A percentile compares a stretch with the other conserved stretches of the same genome.
phyloP scores from a whole-genome alignment of 495 filamentous ascomycete species.

The Lasiosphaeria hispida region DNA sequence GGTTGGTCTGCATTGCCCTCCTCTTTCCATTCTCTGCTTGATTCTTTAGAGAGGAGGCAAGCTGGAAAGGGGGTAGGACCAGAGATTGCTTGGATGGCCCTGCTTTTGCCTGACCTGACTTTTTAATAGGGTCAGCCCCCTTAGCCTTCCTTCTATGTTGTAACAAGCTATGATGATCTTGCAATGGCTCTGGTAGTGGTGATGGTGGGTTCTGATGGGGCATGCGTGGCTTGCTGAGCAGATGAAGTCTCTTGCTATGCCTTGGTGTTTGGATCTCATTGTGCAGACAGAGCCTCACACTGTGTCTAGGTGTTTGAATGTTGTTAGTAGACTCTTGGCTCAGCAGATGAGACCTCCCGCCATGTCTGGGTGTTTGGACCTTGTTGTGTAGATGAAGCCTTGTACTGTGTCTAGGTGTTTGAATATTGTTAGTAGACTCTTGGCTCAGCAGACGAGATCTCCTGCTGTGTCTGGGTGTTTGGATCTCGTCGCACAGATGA shows the following conservation, averaged over 20 bases:
- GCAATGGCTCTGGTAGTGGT: background rate
- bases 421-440: background rate
- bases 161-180: background rate
- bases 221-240: background rate
- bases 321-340: slow-evolving; percentile 1
- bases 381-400: background rate
- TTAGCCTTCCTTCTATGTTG: background rate
- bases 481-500: background rate
- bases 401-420: background rate
- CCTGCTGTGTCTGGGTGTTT: background rate
- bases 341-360: background rate
- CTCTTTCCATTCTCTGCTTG: slow-evolving; percentile 1
- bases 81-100: slow-evolving; percentile 1
- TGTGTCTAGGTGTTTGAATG: background rate
- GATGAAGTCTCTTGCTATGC: too few relatives aligned
- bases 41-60: background rate
- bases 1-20: background rate
- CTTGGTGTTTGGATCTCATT: too few relatives aligned
- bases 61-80: slow-evolving; percentile 2
- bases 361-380: background rate
- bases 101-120: too few relatives aligned
- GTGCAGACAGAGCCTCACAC: background rate
- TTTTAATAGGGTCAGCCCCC: too few relatives aligned
- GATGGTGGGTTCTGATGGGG: background rate
- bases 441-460: background rate